A percentile compares a stretch with the other conserved stretches of the same genome.
phyloP scores from a whole-genome alignment of 306 rosid species.

The Inga leiocalycina region DNA sequence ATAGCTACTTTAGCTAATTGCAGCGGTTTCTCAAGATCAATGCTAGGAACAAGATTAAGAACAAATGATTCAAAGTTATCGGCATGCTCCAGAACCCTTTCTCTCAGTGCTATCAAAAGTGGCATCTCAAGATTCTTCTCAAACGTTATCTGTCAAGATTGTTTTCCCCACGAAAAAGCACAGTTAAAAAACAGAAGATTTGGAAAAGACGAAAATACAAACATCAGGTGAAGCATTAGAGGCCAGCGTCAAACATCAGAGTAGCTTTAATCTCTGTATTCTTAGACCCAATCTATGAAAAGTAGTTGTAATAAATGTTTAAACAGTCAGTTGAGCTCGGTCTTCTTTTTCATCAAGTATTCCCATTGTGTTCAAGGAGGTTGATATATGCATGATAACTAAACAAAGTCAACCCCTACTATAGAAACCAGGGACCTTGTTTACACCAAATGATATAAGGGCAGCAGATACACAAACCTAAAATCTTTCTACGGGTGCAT shows the following conservation, averaged over 20 bases:
- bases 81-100: slow-evolving; percentile 80
- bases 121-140: slow-evolving; percentile 70
- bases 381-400: slow-evolving; percentile 7
- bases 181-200: slow-evolving; percentile 21
- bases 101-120: slow-evolving; percentile 67
- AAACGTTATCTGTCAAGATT: slow-evolving; percentile 58
- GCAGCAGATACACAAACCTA: slow-evolving; percentile 8
- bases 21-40: slow-evolving; percentile 68
- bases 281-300: background rate
- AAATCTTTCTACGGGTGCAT: background rate
- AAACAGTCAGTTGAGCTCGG: slow-evolving; percentile 20
- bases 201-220: slow-evolving; percentile 6
- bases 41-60: slow-evolving; percentile 60
- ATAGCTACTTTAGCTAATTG: slow-evolving; percentile 89
- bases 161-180: slow-evolving; percentile 32
- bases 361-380: slow-evolving; percentile 12
- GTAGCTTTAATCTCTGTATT: background rate
- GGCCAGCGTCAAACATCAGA: slow-evolving; percentile 8
- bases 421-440: background rate
- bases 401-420: background rate
- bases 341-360: slow-evolving; percentile 14
- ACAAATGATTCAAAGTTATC: slow-evolving; percentile 68
- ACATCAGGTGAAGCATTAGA: background rate
- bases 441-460: slow-evolving; percentile 14
- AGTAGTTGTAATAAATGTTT: background rate